A percentile compares a stretch with the other conserved stretches of the same genome.
Conservation (phyloP, 108 stramenopile genomes). For the Nitzschia palea region DNA sequence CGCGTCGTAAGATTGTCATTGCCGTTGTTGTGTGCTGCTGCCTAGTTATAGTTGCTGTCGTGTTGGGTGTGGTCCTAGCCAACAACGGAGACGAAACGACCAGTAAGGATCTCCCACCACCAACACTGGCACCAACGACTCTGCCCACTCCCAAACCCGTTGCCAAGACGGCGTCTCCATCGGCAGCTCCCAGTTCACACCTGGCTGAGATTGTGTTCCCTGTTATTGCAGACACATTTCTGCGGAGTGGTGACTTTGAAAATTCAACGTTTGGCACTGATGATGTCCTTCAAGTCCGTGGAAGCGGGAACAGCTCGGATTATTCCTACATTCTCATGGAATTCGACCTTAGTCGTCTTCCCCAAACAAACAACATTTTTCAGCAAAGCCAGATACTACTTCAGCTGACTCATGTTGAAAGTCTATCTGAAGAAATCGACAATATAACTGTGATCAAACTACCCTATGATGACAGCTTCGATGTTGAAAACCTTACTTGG, state of each 20-base stretch:
- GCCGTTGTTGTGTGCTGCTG: neutral
- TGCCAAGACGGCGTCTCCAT: neutral
- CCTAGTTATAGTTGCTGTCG: neutral
- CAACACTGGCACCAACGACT: neutral
- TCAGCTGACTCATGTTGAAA: slow-evolving; percentile 1
- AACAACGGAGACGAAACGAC: neutral
- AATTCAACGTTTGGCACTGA: neutral
- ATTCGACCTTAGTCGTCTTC: slow-evolving; percentile 1
- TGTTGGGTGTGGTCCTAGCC: slow-evolving; percentile 6
- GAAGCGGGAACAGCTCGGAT: neutral
- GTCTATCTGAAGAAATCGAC: neutral
- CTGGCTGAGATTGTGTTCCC: slow-evolving; percentile 5
- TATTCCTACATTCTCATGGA: neutral
- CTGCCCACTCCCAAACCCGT: neutral
- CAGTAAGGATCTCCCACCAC: neutral
- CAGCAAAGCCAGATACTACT: slow-evolving; percentile 7
- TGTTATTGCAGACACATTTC: slow-evolving; percentile 1
- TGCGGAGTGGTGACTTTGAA: slow-evolving; percentile 4
- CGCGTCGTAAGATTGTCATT: neutral
- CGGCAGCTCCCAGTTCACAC: neutral
- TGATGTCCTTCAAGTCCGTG: neutral
- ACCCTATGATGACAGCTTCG: neutral
- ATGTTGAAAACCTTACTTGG: slow-evolving; percentile 10
- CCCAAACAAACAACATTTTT: neutral
- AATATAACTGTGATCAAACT: neutral